phyloP scores from a whole-genome alignment of 768 basidiomycete genomes.

The Amanita pallidorosea region DNA sequence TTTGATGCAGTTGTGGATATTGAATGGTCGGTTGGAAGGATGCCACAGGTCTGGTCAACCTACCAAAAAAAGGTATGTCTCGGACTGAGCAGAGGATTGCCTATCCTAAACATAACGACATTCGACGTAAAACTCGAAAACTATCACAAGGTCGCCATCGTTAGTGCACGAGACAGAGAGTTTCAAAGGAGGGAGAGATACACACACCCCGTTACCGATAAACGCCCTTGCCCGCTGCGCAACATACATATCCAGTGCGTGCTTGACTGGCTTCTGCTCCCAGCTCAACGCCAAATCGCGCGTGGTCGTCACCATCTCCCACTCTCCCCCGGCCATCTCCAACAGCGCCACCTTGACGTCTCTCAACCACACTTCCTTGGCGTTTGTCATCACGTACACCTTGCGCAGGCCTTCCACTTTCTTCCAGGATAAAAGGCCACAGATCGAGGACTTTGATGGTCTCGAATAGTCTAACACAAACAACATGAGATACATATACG shows the following conservation, averaged over 20 bases:
- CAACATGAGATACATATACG: no score
- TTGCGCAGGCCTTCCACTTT: conserved; percentile 20
- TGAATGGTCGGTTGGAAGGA: no score
- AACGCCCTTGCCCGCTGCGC: conserved; percentile 53
- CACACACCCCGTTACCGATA: conserved; percentile 60
- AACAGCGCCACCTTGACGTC: conserved; percentile 32
- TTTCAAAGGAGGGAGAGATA: no score
- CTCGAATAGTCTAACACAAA: conserved; percentile 8
- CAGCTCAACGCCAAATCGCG: conserved; percentile 39
- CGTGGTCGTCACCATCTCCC: conserved; percentile 42
- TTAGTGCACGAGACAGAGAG: neutral
- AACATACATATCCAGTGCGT: conserved; percentile 61
- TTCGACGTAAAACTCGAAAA: conserved; percentile 40
- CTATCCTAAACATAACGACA: conserved; percentile 31
- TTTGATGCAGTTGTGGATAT: no score
- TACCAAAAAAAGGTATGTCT: conserved; percentile 32
- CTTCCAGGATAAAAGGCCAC: conserved; percentile 12
- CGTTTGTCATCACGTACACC: conserved; percentile 62
- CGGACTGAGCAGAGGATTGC: conserved; percentile 19
- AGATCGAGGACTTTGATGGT: conserved; percentile 6
- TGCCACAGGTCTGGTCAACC: no score
- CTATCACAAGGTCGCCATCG: conserved; percentile 12
- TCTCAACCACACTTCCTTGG: conserved; percentile 33
- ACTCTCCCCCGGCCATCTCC: conserved; percentile 15
- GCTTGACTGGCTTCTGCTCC: conserved; percentile 46